Evolutionary conservation across 2,329 filamentous ascomycete genomes (phyloP).

Genomic region (Didymella exigua): DNA sequence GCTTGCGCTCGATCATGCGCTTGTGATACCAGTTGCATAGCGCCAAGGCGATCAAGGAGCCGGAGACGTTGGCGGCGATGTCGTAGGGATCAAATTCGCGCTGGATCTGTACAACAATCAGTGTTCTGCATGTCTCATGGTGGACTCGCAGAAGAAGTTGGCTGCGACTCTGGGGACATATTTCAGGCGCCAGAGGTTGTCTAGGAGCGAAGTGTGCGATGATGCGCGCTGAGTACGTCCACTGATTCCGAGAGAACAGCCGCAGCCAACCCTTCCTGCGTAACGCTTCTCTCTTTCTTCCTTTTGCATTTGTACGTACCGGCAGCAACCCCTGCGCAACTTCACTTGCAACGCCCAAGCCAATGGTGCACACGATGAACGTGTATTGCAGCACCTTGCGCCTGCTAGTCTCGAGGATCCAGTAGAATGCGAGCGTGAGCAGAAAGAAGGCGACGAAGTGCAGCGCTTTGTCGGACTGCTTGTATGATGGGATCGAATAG

Average conservation of each 20-base stretch:
- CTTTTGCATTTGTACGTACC: constrained; percentile 35
- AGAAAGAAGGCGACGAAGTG: constrained; percentile 89
- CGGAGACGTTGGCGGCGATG: constrained; percentile 84
- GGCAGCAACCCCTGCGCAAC: constrained; percentile 75
- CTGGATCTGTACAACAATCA: constrained; percentile 47
- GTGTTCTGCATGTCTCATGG: background rate
- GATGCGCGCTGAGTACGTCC: background rate
- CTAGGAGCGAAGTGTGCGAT: background rate
- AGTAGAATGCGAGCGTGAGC: constrained; percentile 89
- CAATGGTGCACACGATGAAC: constrained; percentile 75
- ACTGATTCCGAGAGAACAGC: background rate
- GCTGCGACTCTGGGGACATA: background rate
- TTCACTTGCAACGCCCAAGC: constrained; percentile 75
- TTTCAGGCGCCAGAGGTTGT: background rate
- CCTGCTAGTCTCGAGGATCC: constrained; percentile 90
- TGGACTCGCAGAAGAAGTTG: background rate
- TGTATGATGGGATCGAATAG: constrained; percentile 63
- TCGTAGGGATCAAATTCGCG: constrained; percentile 76
- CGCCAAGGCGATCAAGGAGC: constrained; percentile 72
- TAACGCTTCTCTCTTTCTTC: background rate
- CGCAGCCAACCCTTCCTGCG: background rate
- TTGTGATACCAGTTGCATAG: constrained; percentile 92
- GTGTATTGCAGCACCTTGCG: constrained; percentile 85
- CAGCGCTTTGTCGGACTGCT: constrained; percentile 80
- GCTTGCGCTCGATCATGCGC: constrained; percentile 88